Evolutionary conservation across 2,329 filamentous ascomycete genomes (phyloP).

Genomic region (Coniochaeta ligniaria): DNA sequence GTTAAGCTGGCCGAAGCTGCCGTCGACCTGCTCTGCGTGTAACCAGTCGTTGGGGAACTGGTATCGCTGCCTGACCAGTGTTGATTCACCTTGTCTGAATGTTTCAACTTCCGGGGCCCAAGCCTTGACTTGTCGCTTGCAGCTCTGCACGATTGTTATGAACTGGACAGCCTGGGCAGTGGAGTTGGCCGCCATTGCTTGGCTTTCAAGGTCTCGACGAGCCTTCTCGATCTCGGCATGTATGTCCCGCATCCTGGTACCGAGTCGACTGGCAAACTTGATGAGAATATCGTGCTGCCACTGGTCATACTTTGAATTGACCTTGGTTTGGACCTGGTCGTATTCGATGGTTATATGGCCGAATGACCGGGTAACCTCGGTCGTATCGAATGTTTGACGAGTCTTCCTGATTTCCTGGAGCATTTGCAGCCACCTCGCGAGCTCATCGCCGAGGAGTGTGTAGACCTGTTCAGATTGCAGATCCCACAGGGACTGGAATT

Average conservation of each 20-base stretch:
- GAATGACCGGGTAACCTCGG: constrained; percentile 86
- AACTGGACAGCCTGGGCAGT: constrained; percentile 97
- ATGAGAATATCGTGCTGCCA: constrained; percentile 97
- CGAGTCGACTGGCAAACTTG: constrained; percentile 86
- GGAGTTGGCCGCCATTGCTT: constrained; percentile 87
- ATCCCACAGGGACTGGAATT: constrained; percentile 98
- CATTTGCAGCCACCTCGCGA: constrained; percentile 87
- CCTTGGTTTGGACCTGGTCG: constrained; percentile 96
- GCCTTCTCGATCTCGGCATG: constrained; percentile 89
- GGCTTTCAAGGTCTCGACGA: constrained; percentile 80
- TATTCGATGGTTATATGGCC: constrained; percentile 95
- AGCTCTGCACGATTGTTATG: constrained; percentile 95
- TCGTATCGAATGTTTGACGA: constrained; percentile 93
- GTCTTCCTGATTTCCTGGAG: constrained; percentile 97
- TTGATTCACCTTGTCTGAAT: constrained; percentile 93
- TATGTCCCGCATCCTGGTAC: constrained; percentile 84
- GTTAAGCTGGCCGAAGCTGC: constrained; percentile 89
- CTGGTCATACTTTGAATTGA: constrained; percentile 98
- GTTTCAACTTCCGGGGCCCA: constrained; percentile 96
- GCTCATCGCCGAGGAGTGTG: constrained; percentile 81
- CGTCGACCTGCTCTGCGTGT: constrained; percentile 90
- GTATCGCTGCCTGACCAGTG: constrained; percentile 83
- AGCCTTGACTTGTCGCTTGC: constrained; percentile 83
- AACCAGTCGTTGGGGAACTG: constrained; percentile 94
- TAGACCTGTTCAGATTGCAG: constrained; percentile 94